These are phyloP conservation scores for Eimeria brunetti DNA, from an alignment of 169 alveolate species.

Conservation along the genomic window DNA sequence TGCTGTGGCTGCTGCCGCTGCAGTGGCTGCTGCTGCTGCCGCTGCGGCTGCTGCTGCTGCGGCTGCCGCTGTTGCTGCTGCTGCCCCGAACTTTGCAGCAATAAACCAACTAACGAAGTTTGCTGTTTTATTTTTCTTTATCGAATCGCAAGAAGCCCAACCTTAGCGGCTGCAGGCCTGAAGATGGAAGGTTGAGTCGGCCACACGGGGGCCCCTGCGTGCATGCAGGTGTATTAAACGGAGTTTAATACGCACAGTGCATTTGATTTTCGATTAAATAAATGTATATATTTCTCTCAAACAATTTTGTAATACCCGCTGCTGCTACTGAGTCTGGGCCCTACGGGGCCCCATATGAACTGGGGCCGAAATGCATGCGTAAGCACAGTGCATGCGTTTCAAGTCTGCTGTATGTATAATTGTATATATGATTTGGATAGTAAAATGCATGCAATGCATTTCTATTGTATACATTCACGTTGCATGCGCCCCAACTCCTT, in stretches of 20 bases:
- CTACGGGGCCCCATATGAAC: neutral
- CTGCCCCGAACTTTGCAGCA: neutral
- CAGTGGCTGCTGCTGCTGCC: slow-evolving; percentile 15
- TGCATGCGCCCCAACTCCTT: neutral
- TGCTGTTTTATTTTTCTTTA: neutral
- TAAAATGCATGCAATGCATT: too few relatives aligned
- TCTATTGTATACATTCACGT: too few relatives aligned
- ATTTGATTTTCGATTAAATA: neutral
- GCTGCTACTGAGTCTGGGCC: neutral
- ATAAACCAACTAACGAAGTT: neutral
- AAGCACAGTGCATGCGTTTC: slow-evolving; percentile 12
- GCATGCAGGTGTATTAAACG: neutral
- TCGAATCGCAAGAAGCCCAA: neutral
- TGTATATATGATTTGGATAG: too few relatives aligned
- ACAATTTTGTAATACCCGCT: neutral
- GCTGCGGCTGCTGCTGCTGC: slow-evolving; percentile 27
- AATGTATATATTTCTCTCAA: neutral
- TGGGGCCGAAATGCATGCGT: too few relatives aligned
- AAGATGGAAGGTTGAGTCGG: neutral
- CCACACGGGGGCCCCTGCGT: neutral
- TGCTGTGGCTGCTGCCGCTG: neutral
- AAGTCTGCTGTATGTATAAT: too few relatives aligned
- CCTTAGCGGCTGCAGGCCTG: neutral
- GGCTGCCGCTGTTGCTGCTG: neutral
- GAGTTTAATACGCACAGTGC: neutral